Base-by-base conservation (phyloP, 2,329 filamentous ascomycete genomes). In the Xylaria polymorpha region DNA sequence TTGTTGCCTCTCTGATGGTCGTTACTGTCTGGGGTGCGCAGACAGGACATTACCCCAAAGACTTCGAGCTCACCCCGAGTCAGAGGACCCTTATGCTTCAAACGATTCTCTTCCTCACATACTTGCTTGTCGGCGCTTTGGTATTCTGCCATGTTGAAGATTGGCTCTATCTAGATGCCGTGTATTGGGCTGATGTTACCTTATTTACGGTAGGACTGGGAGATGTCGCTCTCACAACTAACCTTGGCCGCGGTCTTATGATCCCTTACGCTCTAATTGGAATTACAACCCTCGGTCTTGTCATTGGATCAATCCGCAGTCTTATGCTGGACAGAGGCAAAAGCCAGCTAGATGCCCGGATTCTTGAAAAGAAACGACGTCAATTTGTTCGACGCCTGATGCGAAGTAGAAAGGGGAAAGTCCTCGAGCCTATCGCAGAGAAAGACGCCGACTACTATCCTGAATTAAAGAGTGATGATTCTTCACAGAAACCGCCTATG, bases 31-130 rank as follows among this genome's bases (percentile, higher is more conserved):
- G 90, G 65, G 94, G 94, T 9, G 94, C 94, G 56, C 87, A 88
- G 18, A 75, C 77, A 0, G 84, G 84, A 1, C 91, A 93, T 73
- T 97, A 97, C 75, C 86, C 86, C 7, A 91, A 93, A 73, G 90
- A 94, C 75, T 97, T 97, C 73, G 84, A 87, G 73, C 84, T 97
- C 29, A 94, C 92, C 0, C 88, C 90, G 62, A 91, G 91, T 69
- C 94, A 98, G 79, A 88, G 94, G 10, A 97, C 93, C 0, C 83
- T 98, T 25, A 97, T 98, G 84, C 81, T 97, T 35, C 94, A 98
- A 80, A 97, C 94, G 1, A 97, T 97, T 80, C 83, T 92, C 64
- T 93, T 97, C 77, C 90, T 97, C 61, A 81, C 93, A 57, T 97
- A 96, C 84, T 83, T 98, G 0, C 89, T 92, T 0, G 80, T 94